Percentiles rank a stretch among this genome's conserved stretches.
These are phyloP conservation scores for Colletotrichum ledebouriae DNA, from an alignment of 2,329 filamentous ascomycete genomes.

Conservation along the genomic window DNA sequence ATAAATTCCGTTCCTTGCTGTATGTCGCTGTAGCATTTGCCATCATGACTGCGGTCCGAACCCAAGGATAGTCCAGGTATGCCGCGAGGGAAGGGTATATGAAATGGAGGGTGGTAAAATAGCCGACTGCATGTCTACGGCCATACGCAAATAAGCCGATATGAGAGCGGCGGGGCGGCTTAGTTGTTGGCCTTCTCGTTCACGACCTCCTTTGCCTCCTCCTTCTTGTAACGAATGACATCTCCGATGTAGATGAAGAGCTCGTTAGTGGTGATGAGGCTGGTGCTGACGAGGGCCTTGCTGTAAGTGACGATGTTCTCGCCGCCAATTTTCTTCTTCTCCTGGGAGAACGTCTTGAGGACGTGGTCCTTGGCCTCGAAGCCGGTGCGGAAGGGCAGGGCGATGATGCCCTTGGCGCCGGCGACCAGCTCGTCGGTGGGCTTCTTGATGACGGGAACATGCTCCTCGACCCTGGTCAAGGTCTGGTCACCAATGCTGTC, in stretches of 20 bases:
- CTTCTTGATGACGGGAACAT: conserved; percentile 81
- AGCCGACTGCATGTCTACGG: conserved; percentile 15
- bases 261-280: conserved; percentile 76
- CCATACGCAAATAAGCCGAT: background rate
- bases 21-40: conserved; percentile 41
- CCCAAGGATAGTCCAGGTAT: conserved; percentile 17
- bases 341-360: conserved; percentile 66
- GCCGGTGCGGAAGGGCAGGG: conserved; percentile 73
- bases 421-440: conserved; percentile 78
- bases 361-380: conserved; percentile 74
- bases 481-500: conserved; percentile 82
- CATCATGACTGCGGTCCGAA: conserved; percentile 31
- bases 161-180: background rate
- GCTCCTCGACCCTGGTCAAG: conserved; percentile 77
- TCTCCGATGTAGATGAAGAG: conserved; percentile 71
- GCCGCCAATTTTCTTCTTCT: conserved; percentile 74
- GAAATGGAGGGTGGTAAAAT: conserved; percentile 10
- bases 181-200: conserved; percentile 66
- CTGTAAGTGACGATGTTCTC: conserved; percentile 75
- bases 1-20: conserved; percentile 40
- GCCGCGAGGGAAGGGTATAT: conserved; percentile 36
- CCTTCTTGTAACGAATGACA: conserved; percentile 73
- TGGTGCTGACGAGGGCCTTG: conserved; percentile 78
- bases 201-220: conserved; percentile 67
- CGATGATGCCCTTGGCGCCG: conserved; percentile 72